A percentile compares a stretch with the other conserved stretches of the same genome.
Evolutionary conservation across 768 basidiomycete genomes (phyloP).

Genomic region (Dacryopinax spathularia): DNA sequence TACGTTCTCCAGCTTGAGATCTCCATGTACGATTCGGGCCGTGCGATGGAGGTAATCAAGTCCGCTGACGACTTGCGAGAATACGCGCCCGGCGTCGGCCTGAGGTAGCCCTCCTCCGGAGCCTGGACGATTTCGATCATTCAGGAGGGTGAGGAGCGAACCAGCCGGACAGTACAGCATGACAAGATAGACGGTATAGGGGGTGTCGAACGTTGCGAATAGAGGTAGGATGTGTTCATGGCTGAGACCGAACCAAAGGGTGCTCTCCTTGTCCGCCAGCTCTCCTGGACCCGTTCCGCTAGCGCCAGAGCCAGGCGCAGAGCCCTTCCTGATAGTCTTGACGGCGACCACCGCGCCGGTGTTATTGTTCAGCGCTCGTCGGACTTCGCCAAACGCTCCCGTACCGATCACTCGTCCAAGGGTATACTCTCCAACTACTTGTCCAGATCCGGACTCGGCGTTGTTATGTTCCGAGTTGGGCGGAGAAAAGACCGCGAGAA

Average conservation of each 20-base stretch:
- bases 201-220: constrained; percentile 45
- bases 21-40: constrained; percentile 70
- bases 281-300: constrained; percentile 33
- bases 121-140: constrained; percentile 21
- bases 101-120: constrained; percentile 56
- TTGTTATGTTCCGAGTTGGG: constrained; percentile 36
- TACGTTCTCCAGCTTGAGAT: constrained; percentile 95
- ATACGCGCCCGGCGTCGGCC: constrained; percentile 73
- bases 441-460: no score
- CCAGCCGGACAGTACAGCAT: constrained; percentile 75
- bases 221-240: constrained; percentile 83
- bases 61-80: constrained; percentile 71
- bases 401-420: constrained; percentile 63
- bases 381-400: constrained; percentile 71
- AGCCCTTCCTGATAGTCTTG: constrained; percentile 53
- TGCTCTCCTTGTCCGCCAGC: constrained; percentile 54
- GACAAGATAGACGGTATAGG: constrained; percentile 62
- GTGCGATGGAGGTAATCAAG: constrained; percentile 70
- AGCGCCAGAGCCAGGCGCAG: constrained; percentile 23
- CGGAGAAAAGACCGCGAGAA: constrained; percentile 50
- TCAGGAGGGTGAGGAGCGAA: constrained; percentile 66
- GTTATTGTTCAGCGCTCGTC: constrained; percentile 46
- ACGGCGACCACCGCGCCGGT: constrained; percentile 62
- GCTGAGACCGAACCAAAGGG: constrained; percentile 57
- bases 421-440: constrained; percentile 52